phyloP scores from a whole-genome alignment of 805 yeast genomes.

The Sungouiozyma intestinalis region DNA sequence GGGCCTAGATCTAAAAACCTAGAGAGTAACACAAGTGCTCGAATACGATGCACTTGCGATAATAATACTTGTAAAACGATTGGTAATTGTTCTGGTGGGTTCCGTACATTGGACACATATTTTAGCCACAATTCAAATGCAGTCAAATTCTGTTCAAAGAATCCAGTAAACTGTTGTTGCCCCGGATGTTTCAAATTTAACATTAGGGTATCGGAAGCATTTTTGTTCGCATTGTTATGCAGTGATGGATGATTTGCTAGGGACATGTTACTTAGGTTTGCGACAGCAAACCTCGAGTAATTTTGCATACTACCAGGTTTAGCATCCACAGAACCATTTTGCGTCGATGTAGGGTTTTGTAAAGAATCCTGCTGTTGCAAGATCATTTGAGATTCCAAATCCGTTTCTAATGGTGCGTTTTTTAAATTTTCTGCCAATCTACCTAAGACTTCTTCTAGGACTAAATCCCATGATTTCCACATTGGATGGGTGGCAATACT shows the following conservation, averaged over 20 bases:
- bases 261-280: constrained; percentile 30
- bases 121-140: constrained; percentile 96
- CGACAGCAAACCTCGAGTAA: constrained; percentile 25
- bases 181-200: constrained; percentile 14
- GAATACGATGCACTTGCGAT: constrained; percentile 85
- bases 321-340: constrained; percentile 5
- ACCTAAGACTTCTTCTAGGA: constrained; percentile 85
- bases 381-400: constrained; percentile 17
- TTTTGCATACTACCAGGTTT: constrained; percentile 17
- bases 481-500: constrained; percentile 69
- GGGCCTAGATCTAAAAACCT: constrained; percentile 90
- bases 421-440: constrained; percentile 44
- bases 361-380: constrained; percentile 18
- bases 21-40: constrained; percentile 77
- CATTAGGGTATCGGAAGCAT: constrained; percentile 8
- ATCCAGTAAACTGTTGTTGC: constrained; percentile 77
- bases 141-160: constrained; percentile 90
- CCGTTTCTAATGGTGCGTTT: constrained; percentile 26
- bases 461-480: constrained; percentile 99
- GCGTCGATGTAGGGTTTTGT: constrained; percentile 8
- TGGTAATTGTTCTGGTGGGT: constrained; percentile 92
- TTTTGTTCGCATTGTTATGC: constrained; percentile 3
- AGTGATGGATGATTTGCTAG: constrained; percentile 20
- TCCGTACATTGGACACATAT: constrained; percentile 72
- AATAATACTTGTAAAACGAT: constrained; percentile 84